Evolutionary conservation across 2,329 filamentous ascomycete genomes (phyloP), one percentile per base, ranked within the genome.

Genomic region (Diaporthe velutina): DNA sequence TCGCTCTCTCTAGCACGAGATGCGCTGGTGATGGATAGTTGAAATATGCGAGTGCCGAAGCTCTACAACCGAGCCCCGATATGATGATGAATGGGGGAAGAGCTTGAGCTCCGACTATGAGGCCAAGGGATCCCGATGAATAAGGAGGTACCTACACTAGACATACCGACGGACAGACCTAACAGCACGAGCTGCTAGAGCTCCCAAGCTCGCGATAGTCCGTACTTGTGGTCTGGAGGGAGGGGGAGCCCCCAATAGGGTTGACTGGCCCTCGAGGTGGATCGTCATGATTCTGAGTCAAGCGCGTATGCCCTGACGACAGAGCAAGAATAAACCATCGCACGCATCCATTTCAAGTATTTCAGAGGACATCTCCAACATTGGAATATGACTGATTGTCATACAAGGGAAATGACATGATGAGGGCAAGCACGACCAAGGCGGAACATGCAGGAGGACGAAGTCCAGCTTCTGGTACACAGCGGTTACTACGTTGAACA

Each of bases 251-350:
- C 38, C 60, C 60, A n/a, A 48, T 30, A 33, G 40, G 40, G 60
- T 61, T 25, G 42, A 30, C 48, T 40, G 60, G 40, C 48, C 45
- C 48, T 38, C 33, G 9, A 54, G 40, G 54, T 68, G 64, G 45
- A 54, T 68, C 45, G 64, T 38, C 64, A 67, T 54, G 58, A 64
- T 50, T 10, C 45, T 68, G 64, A 68, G 42, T 68, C 64, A 52
- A 40, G 45, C n/a, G 35, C 13, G 30, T 38, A 15, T 40, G 60
- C 22, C 58, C 48, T 68, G 58, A 40, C 48, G 45, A 54, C 61
- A 73, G 28, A 30, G 30, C 25, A 40, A 35, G 35, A 45, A 25
- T 10, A 61, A 25, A 40, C 38, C 71, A 45, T 40, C 9, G 6
- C 25, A 45, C 12, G 7, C 52, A 58, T n/a, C 8, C 35, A 42